These are phyloP conservation scores for Tetracladium setigerum DNA, from an alignment of 495 filamentous ascomycete genomes.

Conservation along the genomic window DNA sequence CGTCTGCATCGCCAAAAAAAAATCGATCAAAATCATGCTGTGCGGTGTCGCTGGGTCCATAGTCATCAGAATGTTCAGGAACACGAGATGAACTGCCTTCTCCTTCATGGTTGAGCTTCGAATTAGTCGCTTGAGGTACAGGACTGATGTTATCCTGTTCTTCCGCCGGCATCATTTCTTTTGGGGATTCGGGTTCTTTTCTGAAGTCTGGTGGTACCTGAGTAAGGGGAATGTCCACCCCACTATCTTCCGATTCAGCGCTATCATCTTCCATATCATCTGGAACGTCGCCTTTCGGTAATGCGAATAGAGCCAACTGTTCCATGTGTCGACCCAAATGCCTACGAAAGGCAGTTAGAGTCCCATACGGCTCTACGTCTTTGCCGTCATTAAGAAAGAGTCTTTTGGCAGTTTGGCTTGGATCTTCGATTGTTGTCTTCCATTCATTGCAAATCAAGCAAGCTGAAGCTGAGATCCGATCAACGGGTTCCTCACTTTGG, in stretches of 20 bases:
- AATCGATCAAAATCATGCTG: too few relatives aligned
- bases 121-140: too few relatives aligned
- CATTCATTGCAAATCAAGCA: conserved; percentile 20
- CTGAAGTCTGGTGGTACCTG: too few relatives aligned
- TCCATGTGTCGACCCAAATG: conserved; percentile 32
- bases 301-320: conserved; percentile 32
- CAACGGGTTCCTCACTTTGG: conserved; percentile 13
- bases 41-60: too few relatives aligned
- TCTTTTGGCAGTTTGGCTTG: conserved; percentile 4
- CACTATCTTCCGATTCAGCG: background rate
- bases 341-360: conserved; percentile 22
- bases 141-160: too few relatives aligned
- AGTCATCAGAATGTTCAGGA: too few relatives aligned
- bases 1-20: too few relatives aligned
- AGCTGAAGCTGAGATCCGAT: conserved; percentile 1
- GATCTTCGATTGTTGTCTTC: conserved; percentile 2
- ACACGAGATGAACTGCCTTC: too few relatives aligned
- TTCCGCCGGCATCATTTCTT: too few relatives aligned
- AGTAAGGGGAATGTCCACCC: background rate
- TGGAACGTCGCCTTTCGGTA: conserved; percentile 18
- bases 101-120: too few relatives aligned
- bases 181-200: too few relatives aligned
- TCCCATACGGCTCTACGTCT: conserved; percentile 7
- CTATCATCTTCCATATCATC: conserved; percentile 14
- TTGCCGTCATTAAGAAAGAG: conserved; percentile 5